phyloP scores from a whole-genome alignment of 495 filamentous ascomycete species.

The Ramalina peruviana region DNA sequence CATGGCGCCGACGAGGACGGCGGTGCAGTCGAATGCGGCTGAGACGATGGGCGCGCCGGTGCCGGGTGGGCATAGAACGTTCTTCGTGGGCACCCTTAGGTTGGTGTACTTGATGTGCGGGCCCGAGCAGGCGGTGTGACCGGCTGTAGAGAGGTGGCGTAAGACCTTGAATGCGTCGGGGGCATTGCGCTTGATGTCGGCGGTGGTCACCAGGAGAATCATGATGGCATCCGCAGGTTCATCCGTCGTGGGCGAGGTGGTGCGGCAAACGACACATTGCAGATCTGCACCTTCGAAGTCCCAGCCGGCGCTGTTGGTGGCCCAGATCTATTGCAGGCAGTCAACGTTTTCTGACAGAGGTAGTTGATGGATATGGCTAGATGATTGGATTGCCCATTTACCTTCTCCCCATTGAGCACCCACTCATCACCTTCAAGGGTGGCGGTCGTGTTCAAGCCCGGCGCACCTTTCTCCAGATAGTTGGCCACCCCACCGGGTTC shows the following conservation, averaged over 20 bases:
- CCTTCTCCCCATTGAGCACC: constrained; percentile 43
- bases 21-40: constrained; percentile 28
- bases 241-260: constrained; percentile 6
- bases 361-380: background rate
- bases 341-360: background rate
- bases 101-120: constrained; percentile 34
- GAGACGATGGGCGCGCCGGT: constrained; percentile 25
- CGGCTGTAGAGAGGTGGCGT: constrained; percentile 25
- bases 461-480: constrained; percentile 33
- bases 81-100: constrained; percentile 31
- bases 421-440: constrained; percentile 35
- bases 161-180: constrained; percentile 28
- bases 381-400: constrained; percentile 3
- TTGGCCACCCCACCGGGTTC: constrained; percentile 40
- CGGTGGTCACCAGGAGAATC: constrained; percentile 35
- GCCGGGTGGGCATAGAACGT: constrained; percentile 31
- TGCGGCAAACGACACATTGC: constrained; percentile 37
- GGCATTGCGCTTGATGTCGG: constrained; percentile 27
- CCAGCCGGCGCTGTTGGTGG: constrained; percentile 41
- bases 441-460: constrained; percentile 35
- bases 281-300: constrained; percentile 37
- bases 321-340: constrained; percentile 29
- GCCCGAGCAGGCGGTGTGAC: constrained; percentile 32
- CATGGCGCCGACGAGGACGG: constrained; percentile 39
- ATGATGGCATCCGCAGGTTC: constrained; percentile 28